Evolutionary conservation across 2,329 filamentous ascomycete species (phyloP).

Genomic region (Colletotrichum godetiae): DNA sequence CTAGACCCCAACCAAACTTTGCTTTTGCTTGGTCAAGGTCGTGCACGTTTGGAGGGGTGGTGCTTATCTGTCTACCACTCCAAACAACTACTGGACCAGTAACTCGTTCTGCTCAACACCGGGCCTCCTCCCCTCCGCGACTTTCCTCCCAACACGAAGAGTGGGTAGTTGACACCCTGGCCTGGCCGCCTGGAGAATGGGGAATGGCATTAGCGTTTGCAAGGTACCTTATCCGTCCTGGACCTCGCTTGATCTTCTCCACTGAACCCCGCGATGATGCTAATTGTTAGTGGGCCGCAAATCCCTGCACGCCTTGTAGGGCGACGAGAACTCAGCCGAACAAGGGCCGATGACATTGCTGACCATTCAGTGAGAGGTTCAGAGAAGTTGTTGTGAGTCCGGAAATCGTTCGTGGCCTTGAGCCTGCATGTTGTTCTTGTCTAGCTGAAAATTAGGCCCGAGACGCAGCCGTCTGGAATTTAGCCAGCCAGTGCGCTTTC

Average conservation of each 20-base stretch:
- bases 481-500: not conserved
- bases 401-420: not conserved
- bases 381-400: no score
- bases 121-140: not conserved
- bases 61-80: not conserved
- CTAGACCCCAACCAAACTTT: not conserved
- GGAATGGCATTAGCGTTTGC: not conserved
- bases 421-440: not conserved
- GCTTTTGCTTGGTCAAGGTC: not conserved
- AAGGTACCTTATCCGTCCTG: not conserved
- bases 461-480: not conserved
- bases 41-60: not conserved
- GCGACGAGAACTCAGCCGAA: not conserved
- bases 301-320: constrained; percentile 9
- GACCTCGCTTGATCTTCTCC: not conserved
- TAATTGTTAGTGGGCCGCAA: not conserved
- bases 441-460: not conserved
- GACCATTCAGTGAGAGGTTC: no score
- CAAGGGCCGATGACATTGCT: not conserved
- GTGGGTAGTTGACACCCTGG: not conserved
- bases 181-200: not conserved
- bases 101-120: not conserved
- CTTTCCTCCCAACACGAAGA: not conserved
- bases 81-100: not conserved
- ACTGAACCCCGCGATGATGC: not conserved